These are phyloP conservation scores for Oryza longistaminata DNA, from an alignment of 176 grass and related monocot species.

Conservation along the genomic window DNA sequence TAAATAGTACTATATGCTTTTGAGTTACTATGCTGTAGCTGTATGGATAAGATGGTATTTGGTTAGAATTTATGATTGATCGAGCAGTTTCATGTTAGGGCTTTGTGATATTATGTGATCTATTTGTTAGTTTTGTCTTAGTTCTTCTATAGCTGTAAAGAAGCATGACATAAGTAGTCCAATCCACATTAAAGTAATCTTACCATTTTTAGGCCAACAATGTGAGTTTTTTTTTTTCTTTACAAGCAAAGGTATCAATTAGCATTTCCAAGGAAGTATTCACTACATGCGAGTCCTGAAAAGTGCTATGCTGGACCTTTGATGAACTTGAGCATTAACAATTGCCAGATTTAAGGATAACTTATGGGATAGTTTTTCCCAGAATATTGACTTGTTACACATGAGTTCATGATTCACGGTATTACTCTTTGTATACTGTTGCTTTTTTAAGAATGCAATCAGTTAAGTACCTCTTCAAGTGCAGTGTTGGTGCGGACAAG, in stretches of 20 bases:
- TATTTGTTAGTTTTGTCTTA: background rate
- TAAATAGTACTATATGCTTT: conserved; percentile 3
- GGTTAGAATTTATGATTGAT: background rate
- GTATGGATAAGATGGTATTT: background rate
- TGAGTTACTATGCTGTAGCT: background rate
- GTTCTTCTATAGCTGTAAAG: background rate
- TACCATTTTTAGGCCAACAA: background rate
- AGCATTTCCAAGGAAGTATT: conserved; percentile 6
- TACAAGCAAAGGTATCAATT: background rate
- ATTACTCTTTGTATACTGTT: conserved; percentile 19
- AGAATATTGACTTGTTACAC: conserved; percentile 4
- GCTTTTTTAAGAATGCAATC: background rate
- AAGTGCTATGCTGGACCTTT: background rate
- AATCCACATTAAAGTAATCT: background rate
- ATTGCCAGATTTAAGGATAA: background rate
- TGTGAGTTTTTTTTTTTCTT: background rate
- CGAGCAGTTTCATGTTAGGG: background rate
- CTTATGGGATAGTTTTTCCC: conserved; percentile 4
- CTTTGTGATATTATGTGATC: background rate
- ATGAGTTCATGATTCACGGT: background rate
- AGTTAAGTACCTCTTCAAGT: conserved; percentile 29
- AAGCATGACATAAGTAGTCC: background rate
- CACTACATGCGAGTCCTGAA: background rate
- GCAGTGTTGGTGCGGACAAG: conserved; percentile 73
- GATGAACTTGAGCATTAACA: conserved; percentile 21